Evolutionary conservation across 805 yeast species (phyloP).

Genomic region (Candida dendrica): DNA sequence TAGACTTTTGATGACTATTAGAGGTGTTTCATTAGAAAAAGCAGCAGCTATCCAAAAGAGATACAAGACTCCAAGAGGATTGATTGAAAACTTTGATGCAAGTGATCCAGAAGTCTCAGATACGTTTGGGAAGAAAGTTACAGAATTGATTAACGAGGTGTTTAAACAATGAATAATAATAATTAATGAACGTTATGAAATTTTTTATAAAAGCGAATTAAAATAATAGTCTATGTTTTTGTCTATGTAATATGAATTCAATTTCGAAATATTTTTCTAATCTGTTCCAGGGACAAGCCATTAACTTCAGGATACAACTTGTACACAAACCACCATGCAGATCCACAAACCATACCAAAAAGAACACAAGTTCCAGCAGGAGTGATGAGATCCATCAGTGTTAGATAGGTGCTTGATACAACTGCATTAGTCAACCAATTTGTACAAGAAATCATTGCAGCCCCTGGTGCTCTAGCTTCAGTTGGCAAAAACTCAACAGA

Average conservation of each 20-base stretch:
- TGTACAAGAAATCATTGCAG: slow-evolving; percentile 33
- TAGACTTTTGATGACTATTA: slow-evolving; percentile 67
- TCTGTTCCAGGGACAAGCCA: slow-evolving; percentile 36
- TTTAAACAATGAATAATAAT: slow-evolving; percentile 2
- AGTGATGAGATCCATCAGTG: slow-evolving; percentile 24
- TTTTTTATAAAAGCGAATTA: no score
- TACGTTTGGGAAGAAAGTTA: slow-evolving; percentile 25
- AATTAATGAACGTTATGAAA: background rate
- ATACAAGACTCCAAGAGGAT: slow-evolving; percentile 60
- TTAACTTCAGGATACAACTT: slow-evolving; percentile 37
- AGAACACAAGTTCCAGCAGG: slow-evolving; percentile 26
- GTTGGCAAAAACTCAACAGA: slow-evolving; percentile 37
- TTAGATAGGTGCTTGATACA: slow-evolving; percentile 28
- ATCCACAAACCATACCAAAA: slow-evolving; percentile 25
- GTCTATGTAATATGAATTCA: slow-evolving; percentile 32
- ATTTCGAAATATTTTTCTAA: slow-evolving; percentile 30
- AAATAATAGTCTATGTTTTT: background rate
- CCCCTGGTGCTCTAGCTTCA: slow-evolving; percentile 34
- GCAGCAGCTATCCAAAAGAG: slow-evolving; percentile 69
- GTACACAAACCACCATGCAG: slow-evolving; percentile 33
- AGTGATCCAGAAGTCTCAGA: slow-evolving; percentile 13
- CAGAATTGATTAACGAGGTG: slow-evolving; percentile 12
- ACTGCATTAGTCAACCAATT: slow-evolving; percentile 35
- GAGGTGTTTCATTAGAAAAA: slow-evolving; percentile 80
- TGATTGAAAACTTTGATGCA: slow-evolving; percentile 42